phyloP scores from a whole-genome alignment of 345 rosid genomes.

The Sisymbrium irio region DNA sequence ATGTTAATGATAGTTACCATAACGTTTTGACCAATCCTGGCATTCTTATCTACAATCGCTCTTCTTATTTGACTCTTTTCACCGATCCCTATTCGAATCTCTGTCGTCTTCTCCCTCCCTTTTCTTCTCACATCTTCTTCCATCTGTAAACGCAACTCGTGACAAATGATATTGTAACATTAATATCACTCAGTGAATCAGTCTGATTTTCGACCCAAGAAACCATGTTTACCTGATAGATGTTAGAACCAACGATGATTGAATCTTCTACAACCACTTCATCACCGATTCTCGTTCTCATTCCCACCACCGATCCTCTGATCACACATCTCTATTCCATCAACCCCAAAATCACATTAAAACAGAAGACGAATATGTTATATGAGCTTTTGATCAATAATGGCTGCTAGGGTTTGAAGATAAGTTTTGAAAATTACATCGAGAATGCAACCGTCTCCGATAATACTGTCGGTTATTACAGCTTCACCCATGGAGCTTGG shows the following conservation, averaged over 20 bases:
- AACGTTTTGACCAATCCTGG: constrained; percentile 72
- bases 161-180: not conserved
- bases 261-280: constrained; percentile 67
- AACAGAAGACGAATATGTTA: not conserved
- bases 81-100: constrained; percentile 64
- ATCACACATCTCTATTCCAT: constrained; percentile 68
- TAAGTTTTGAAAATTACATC: constrained; percentile 45
- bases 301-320: constrained; percentile 71
- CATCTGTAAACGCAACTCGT: not conserved
- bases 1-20: constrained; percentile 16
- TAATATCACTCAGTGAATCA: not conserved
- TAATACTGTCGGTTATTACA: constrained; percentile 51
- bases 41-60: constrained; percentile 77
- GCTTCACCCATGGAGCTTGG: constrained; percentile 59
- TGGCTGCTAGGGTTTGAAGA: constrained; percentile 7
- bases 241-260: constrained; percentile 70
- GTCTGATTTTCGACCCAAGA: not conserved
- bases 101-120: constrained; percentile 18
- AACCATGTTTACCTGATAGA: constrained; percentile 53
- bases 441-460: constrained; percentile 82
- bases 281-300: constrained; percentile 66
- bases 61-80: constrained; percentile 53
- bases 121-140: constrained; percentile 31
- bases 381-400: not conserved
- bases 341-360: constrained; percentile 5